phyloP scores from a whole-genome alignment of 345 rosid species.

The Viola odorata region DNA sequence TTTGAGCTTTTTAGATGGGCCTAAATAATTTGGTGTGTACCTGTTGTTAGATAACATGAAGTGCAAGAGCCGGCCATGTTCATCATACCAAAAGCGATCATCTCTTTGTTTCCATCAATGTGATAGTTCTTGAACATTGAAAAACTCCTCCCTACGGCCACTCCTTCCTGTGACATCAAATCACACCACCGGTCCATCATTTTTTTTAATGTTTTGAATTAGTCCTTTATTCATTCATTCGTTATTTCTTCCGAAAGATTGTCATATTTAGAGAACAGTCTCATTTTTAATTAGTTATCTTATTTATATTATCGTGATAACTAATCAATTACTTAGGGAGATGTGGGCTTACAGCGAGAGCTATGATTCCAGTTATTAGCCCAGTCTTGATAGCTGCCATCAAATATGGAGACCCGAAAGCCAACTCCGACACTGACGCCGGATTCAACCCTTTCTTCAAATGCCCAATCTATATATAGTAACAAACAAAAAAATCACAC shows the following conservation, averaged over 20 bases:
- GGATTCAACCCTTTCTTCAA: constrained; percentile 86
- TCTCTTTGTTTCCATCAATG: constrained; percentile 46
- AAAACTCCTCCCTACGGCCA: constrained; percentile 43
- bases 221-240: too few relatives aligned
- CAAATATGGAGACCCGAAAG: constrained; percentile 60
- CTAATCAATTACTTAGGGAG: neutral
- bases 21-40: constrained; percentile 1
- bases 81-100: constrained; percentile 44
- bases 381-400: constrained; percentile 68
- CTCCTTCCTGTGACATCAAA: constrained; percentile 29
- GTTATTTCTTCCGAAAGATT: too few relatives aligned
- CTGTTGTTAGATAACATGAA: constrained; percentile 40
- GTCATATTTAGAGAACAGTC: too few relatives aligned
- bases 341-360: constrained; percentile 61
- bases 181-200: too few relatives aligned
- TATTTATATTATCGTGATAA: too few relatives aligned
- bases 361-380: constrained; percentile 63
- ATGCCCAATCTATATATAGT: constrained; percentile 58
- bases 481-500: neutral
- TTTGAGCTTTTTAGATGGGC: neutral
- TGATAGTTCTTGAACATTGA: constrained; percentile 40
- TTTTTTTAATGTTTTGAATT: too few relatives aligned
- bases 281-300: too few relatives aligned
- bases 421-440: constrained; percentile 46
- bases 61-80: constrained; percentile 40